These are phyloP conservation scores for Avena atlantica DNA, from an alignment of 176 grass and related monocot species.

Conservation along the genomic window DNA sequence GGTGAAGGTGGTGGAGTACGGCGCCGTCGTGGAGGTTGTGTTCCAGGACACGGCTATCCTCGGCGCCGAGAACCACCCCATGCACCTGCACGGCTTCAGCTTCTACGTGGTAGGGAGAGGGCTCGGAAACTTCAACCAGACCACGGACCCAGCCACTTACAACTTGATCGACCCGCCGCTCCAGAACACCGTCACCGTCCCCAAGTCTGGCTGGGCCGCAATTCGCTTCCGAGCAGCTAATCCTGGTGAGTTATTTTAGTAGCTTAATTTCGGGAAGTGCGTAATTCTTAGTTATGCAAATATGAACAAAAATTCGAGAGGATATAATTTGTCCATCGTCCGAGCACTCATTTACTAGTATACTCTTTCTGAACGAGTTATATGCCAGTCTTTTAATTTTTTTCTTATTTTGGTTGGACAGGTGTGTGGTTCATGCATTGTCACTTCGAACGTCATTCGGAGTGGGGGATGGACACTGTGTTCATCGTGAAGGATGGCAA, in stretches of 20 bases:
- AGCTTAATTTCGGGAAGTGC: neutral
- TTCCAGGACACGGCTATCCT: conserved; percentile 43
- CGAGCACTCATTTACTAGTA: neutral
- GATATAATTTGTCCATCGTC: neutral
- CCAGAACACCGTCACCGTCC: conserved; percentile 43
- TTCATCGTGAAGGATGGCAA: conserved; percentile 78
- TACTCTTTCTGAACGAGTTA: neutral
- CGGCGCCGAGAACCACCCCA: conserved; percentile 45
- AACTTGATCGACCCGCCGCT: conserved; percentile 47
- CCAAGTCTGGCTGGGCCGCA: conserved; percentile 40
- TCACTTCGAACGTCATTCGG: conserved; percentile 63
- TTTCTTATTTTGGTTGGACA: conserved; percentile 12
- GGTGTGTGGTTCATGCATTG: conserved; percentile 86
- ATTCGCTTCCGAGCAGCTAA: conserved; percentile 46
- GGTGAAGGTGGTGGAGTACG: conserved; percentile 76
- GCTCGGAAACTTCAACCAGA: conserved; percentile 26
- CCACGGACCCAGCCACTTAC: conserved; percentile 24
- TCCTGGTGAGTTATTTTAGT: conserved; percentile 27
- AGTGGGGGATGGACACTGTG: conserved; percentile 75
- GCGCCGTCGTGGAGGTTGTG: conserved; percentile 50
- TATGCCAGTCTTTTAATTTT: neutral
- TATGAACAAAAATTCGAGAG: too few relatives aligned
- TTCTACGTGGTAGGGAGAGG: conserved; percentile 50
- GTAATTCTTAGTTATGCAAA: neutral
- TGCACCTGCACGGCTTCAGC: conserved; percentile 47